Evolutionary conservation across 371 early-diverging fungal genomes (phyloP).

Genomic region (Apophysomyces ossiformis): DNA sequence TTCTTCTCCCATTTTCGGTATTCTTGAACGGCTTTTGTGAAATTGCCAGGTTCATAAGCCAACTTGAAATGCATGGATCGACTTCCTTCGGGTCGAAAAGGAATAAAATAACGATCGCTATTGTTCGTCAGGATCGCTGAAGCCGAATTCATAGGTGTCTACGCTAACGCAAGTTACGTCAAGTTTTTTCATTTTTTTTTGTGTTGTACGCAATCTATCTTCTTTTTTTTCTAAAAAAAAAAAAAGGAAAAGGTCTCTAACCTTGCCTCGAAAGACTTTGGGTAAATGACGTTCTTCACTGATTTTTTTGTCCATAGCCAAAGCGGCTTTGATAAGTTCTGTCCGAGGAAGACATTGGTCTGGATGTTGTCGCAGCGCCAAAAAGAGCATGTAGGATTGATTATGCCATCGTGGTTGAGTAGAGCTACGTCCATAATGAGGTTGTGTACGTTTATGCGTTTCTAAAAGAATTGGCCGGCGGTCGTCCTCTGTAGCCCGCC

Average conservation of each 20-base stretch:
- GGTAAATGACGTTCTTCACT: slow-evolving; percentile 71
- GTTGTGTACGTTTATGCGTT: slow-evolving; percentile 19
- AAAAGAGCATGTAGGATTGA: slow-evolving; percentile 81
- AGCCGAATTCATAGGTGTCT: slow-evolving; percentile 85
- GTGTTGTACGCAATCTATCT: too few relatives aligned
- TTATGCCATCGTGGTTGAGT: slow-evolving; percentile 83
- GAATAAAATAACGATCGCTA: slow-evolving; percentile 75
- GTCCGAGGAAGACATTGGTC: slow-evolving; percentile 64
- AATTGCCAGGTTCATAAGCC: slow-evolving; percentile 76
- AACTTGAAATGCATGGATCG: slow-evolving; percentile 71
- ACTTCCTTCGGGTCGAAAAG: slow-evolving; percentile 69
- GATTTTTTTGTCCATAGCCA: slow-evolving; percentile 72
- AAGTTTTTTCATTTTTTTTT: neutral
- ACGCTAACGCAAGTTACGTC: slow-evolving; percentile 7
- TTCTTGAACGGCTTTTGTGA: slow-evolving; percentile 65
- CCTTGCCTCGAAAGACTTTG: slow-evolving; percentile 81
- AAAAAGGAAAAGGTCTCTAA: slow-evolving; percentile 21
- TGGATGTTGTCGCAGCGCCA: slow-evolving; percentile 67
- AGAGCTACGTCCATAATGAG: slow-evolving; percentile 17
- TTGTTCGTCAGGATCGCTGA: slow-evolving; percentile 81
- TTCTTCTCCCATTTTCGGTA: slow-evolving; percentile 79
- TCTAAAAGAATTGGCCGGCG: slow-evolving; percentile 7
- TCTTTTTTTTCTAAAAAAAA: slow-evolving; percentile 12
- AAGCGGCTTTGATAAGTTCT: slow-evolving; percentile 71
- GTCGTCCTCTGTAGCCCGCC: slow-evolving; percentile 6